Base-by-base conservation (phyloP, 1,284 basidiomycete genomes). In the Moesziomyces aphidis region DNA sequence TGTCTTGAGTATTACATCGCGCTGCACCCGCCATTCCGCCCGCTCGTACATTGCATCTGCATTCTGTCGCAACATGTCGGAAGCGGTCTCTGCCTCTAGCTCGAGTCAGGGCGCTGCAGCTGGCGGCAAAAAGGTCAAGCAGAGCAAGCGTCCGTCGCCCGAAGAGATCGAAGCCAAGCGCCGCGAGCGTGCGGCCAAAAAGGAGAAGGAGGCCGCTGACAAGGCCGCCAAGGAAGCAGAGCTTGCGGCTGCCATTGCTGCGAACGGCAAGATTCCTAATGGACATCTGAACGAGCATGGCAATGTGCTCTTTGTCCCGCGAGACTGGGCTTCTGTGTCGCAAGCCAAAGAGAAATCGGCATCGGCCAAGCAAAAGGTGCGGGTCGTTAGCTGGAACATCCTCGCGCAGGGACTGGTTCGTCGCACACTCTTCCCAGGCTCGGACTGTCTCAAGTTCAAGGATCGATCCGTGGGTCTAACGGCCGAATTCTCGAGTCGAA, bases 401-500 rank as follows among this genome's bases (percentile, higher is more conserved):
- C 77, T 86, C 4, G 85, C 85, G 0, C 85, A 86, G 59, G 83
- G 85, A 5, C 74, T 86, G 28, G 85, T 86, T 19, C 80, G 85
- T 4, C 72, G 85, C 13, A 84, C 83, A 50, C 75, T 86, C 7
- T 86, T 86, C 61, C 86, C 86, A 0, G 85, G 85, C 0, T 83
- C 80, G n/a, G 85, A 86, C 64, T 83, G 79, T 51, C 74, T 86
- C 42, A 85, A 85, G 73, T 85, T 84, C 76, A 80, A 75, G 28
- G 79, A 85, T 22, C 78, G 85, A 3, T 62, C 73, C 4, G 55
- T 77, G 1, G 81, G 80, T 4, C 50, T 85, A 3, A 54, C 60
- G 2, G 73, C 77, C 7, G 80, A 80, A 44, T 45, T 77, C 11
- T 52, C 52, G n/a, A 61, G 50, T 34, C 48, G 67, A 4, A 66